Conservation (phyloP, 2,329 filamentous ascomycete genomes). For the Beauveria asiatica region DNA sequence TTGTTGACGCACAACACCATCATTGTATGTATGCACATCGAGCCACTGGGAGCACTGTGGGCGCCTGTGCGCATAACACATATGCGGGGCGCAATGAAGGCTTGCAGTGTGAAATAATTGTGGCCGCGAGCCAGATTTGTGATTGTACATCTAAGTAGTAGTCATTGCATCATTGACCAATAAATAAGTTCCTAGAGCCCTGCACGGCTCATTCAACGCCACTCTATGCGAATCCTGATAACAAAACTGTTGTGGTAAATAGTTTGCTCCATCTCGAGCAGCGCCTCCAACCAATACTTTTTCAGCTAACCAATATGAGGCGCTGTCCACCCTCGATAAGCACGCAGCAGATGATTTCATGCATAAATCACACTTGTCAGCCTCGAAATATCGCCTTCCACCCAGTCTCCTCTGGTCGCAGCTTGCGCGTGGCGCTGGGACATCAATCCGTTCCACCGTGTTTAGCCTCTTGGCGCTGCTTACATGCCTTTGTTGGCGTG, state of each 20-base stretch:
- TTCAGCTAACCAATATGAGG: background rate
- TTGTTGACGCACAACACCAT: too few species aligned
- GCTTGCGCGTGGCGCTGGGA: background rate
- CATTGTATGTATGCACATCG: too few species aligned
- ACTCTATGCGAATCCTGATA: background rate
- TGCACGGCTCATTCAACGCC: background rate
- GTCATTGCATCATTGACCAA: too few species aligned
- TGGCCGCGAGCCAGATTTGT: too few species aligned
- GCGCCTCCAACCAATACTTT: background rate
- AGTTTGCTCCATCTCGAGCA: background rate
- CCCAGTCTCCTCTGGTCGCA: background rate
- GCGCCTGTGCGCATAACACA: too few species aligned
- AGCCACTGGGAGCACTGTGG: too few species aligned
- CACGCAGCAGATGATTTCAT: background rate
- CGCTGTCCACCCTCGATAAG: background rate
- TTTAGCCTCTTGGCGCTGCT: slow-evolving; percentile 7
- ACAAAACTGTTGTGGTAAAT: background rate
- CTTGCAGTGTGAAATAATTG: too few species aligned
- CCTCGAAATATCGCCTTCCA: background rate
- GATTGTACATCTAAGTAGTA: too few species aligned
- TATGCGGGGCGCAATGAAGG: too few species aligned
- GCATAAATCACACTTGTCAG: background rate
- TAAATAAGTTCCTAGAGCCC: background rate
- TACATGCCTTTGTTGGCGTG: background rate
- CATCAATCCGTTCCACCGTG: background rate